These are phyloP conservation scores for Candida sanyaensis DNA, from an alignment of 1,139 yeast species.

Conservation along the genomic window DNA sequence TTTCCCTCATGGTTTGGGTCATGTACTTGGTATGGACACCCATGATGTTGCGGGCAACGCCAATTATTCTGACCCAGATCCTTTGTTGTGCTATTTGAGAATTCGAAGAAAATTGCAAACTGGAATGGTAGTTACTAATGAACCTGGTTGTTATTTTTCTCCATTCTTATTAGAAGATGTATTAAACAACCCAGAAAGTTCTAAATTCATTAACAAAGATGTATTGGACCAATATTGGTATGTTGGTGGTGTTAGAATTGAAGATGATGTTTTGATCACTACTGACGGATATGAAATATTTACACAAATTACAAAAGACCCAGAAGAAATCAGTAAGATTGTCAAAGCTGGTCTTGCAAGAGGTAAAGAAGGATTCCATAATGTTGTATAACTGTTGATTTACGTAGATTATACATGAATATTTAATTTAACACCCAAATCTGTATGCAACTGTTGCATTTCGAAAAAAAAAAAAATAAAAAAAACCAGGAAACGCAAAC, in stretches of 20 bases:
- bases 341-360: slow-evolving; percentile 67
- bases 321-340: slow-evolving; percentile 74
- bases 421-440: no score
- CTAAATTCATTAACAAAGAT: slow-evolving; percentile 62
- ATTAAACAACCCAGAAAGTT: slow-evolving; percentile 55
- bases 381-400: slow-evolving; percentile 34
- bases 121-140: slow-evolving; percentile 91
- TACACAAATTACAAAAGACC: slow-evolving; percentile 82
- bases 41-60: slow-evolving; percentile 94
- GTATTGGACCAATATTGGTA: slow-evolving; percentile 78
- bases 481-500: not conserved
- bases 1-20: slow-evolving; percentile 96
- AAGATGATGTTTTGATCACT: slow-evolving; percentile 86
- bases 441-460: not conserved
- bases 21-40: slow-evolving; percentile 89
- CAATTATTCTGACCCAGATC: slow-evolving; percentile 80
- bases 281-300: slow-evolving; percentile 75
- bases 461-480: no score
- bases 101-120: slow-evolving; percentile 69
- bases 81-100: slow-evolving; percentile 73
- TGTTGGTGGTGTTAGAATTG: slow-evolving; percentile 95
- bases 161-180: slow-evolving; percentile 74
- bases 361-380: slow-evolving; percentile 54
- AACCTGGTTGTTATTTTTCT: slow-evolving; percentile 93
- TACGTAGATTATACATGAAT: no score